phyloP scores from a whole-genome alignment of 1,284 basidiomycete species.

The Trichosporon sp. region DNA sequence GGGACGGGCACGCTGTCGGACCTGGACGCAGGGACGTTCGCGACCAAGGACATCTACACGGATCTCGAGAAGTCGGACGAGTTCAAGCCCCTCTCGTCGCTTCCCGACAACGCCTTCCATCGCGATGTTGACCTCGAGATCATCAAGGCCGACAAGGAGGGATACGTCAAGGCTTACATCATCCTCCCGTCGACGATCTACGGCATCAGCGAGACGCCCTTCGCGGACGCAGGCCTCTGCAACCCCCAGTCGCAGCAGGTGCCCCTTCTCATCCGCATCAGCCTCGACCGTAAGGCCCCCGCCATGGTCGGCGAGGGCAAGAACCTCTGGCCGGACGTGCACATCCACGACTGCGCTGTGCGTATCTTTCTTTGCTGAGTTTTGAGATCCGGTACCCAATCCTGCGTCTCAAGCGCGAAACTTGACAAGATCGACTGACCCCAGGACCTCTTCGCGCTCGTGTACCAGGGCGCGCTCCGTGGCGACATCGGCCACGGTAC shows the following conservation, averaged over 20 bases:
- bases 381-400: neutral
- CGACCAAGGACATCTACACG: conserved; percentile 37
- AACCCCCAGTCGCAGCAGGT: conserved; percentile 43
- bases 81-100: conserved; percentile 36
- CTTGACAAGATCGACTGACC: neutral
- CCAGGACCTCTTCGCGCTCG: conserved; percentile 30
- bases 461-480: conserved; percentile 28
- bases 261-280: conserved; percentile 38
- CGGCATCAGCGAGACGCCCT: conserved; percentile 38
- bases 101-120: conserved; percentile 30
- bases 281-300: conserved; percentile 40
- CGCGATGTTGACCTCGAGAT: conserved; percentile 43
- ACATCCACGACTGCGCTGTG: conserved; percentile 22
- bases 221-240: conserved; percentile 36
- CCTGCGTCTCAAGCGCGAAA: neutral
- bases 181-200: conserved; percentile 50
- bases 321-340: conserved; percentile 26
- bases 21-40: conserved; percentile 12
- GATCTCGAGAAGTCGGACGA: conserved; percentile 36
- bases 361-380: neutral
- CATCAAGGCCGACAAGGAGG: conserved; percentile 40
- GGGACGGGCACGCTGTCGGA: conserved; percentile 47
- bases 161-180: conserved; percentile 44
- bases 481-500: conserved; percentile 38
- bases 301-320: conserved; percentile 46